phyloP scores from a whole-genome alignment of 371 early-diverging fungal genomes.

The Apophysomyces sp. region DNA sequence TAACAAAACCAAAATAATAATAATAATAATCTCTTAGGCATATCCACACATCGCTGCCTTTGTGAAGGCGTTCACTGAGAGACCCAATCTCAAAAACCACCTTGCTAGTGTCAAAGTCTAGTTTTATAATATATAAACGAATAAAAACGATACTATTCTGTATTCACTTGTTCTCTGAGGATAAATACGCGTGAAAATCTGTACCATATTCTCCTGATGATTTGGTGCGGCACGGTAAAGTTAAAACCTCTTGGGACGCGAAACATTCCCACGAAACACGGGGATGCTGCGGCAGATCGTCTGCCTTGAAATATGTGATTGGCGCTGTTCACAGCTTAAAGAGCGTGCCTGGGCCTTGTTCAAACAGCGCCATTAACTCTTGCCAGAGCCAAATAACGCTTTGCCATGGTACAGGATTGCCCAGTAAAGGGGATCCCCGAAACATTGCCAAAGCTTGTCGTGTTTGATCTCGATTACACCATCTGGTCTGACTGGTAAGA shows the following conservation, averaged over 20 bases:
- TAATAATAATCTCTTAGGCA: background rate
- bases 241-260: too few relatives aligned
- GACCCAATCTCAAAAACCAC: slow-evolving; percentile 20
- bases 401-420: background rate
- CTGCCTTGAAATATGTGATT: too few relatives aligned
- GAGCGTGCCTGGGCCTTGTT: too few relatives aligned
- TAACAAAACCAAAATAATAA: background rate
- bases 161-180: too few relatives aligned
- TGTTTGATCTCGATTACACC: slow-evolving; percentile 55
- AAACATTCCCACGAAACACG: too few relatives aligned
- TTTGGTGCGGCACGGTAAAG: too few relatives aligned
- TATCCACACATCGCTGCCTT: slow-evolving; percentile 22
- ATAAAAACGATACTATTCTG: too few relatives aligned
- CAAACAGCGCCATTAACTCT: background rate
- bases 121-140: background rate
- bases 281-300: too few relatives aligned
- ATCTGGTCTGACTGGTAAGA: slow-evolving; percentile 50
- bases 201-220: too few relatives aligned
- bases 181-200: too few relatives aligned
- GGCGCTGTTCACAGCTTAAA: too few relatives aligned
- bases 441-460: slow-evolving; percentile 42
- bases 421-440: slow-evolving; percentile 3
- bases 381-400: background rate
- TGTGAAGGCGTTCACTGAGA: slow-evolving; percentile 18
- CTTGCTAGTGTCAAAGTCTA: background rate